Base-by-base conservation (phyloP, 805 yeast species). In the Candida coleopterorum region DNA sequence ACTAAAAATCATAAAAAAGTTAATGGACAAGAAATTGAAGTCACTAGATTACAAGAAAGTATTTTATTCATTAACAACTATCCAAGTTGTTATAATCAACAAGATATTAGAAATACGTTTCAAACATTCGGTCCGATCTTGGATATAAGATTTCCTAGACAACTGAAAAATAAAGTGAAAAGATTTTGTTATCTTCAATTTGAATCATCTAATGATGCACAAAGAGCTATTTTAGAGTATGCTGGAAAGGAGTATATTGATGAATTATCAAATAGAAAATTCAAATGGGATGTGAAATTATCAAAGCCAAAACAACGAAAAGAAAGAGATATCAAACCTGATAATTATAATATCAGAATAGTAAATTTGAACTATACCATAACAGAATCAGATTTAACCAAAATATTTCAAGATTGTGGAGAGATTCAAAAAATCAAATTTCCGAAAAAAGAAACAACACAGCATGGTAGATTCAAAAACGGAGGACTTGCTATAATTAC, bases 181-280 rank as follows among this genome's bases (percentile, higher is more conserved):
- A 55, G 94, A 21, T 86, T 86, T 50, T 84, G 90, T 43, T 86
- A 85, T 49, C 66, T 83, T 11, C 93, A 84, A 47, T 79, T 60
- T 44, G 37, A 56, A 0, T 50, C 62, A 4, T 37, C 70, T 0
- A 61, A 63, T n/a, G 59, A 57, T 12, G 82, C 85, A 0, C 32
- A 50, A 0, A 34, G 44, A 0, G 81, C 84, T 0, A 60, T 73
- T 1, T 41, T 41, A 0, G 39, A 42, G 1, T 55, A 77, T 9
- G 51, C 81, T 49, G 75, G 68, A 0, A 55, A 47, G 26, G 49
- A 43, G 0, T 24, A 70, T 1, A 54, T 55, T 1, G 72, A 64
- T 4, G 50, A 46, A 4, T 34, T 42, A 0, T 46, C 50, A 4
- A 43, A 51, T 8, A 45, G 48, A 6, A 41, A 40, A 8, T 72